Evolutionary conservation across 495 filamentous ascomycete genomes (phyloP).

Genomic region (Hypomontagnella monticulosa): DNA sequence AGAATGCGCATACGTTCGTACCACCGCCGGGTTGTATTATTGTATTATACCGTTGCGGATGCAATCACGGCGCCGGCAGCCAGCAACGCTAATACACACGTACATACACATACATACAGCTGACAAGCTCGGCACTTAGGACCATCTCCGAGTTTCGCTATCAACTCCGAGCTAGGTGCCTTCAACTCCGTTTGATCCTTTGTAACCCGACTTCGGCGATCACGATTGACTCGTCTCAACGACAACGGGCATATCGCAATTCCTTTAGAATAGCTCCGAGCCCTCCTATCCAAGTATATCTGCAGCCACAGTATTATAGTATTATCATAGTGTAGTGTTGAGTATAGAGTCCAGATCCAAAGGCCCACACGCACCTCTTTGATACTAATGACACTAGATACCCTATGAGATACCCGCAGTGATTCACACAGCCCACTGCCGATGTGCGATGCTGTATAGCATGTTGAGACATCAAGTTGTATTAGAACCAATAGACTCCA

Average conservation of each 20-base stretch:
- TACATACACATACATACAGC: slow-evolving; percentile 7
- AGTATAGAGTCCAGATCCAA: slow-evolving; percentile 30
- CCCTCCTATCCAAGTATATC: not conserved
- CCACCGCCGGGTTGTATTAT: slow-evolving; percentile 17
- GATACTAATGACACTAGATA: slow-evolving; percentile 27
- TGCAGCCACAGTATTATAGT: not conserved
- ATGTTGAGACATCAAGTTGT: slow-evolving; percentile 11
- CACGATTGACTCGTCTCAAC: slow-evolving; percentile 4
- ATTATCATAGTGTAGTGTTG: slow-evolving; percentile 11
- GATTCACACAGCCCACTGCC: slow-evolving; percentile 31
- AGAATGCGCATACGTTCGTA: slow-evolving; percentile 12
- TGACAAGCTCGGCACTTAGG: slow-evolving; percentile 33
- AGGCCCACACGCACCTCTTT: slow-evolving; percentile 27
- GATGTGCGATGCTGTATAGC: slow-evolving; percentile 38
- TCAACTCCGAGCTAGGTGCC: slow-evolving; percentile 26
- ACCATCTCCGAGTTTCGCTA: slow-evolving; percentile 31
- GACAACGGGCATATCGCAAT: slow-evolving; percentile 2
- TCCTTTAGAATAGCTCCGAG: not conserved
- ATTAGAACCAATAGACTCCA: slow-evolving; percentile 34
- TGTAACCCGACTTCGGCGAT: slow-evolving; percentile 29
- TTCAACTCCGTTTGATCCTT: not conserved
- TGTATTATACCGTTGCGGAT: slow-evolving; percentile 13
- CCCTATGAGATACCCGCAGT: slow-evolving; percentile 25
- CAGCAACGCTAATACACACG: slow-evolving; percentile 5
- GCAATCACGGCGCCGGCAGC: slow-evolving; percentile 14